Percentiles rank a stretch among this genome's conserved stretches.
phyloP scores from a whole-genome alignment of 768 basidiomycete species.

The Lentinus tigrinus region DNA sequence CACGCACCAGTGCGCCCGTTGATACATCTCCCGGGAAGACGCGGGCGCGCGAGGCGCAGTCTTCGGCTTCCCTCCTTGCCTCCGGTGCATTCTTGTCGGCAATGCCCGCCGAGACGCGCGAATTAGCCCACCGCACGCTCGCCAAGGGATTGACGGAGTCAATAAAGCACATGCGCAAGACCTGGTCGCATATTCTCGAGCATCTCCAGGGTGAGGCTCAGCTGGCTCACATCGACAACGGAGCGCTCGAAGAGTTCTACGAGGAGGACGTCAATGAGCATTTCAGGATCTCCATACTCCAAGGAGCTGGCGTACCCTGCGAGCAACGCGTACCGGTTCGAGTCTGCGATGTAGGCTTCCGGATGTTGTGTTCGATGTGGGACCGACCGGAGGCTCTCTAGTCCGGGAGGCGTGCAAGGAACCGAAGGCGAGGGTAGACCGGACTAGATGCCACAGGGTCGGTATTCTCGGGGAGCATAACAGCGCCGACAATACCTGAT shows the following conservation, averaged over 20 bases:
- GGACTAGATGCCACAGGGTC: neutral
- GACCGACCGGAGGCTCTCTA: neutral
- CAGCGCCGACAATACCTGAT: neutral
- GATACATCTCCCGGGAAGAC: conserved; percentile 31
- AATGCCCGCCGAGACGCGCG: conserved; percentile 38
- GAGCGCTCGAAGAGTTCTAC: conserved; percentile 6
- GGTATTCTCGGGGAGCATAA: neutral
- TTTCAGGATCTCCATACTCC: neutral
- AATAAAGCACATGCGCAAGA: neutral
- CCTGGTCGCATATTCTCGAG: conserved; percentile 1
- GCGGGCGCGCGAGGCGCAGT: conserved; percentile 38
- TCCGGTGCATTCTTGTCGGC: conserved; percentile 32
- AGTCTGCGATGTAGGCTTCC: conserved; percentile 2
- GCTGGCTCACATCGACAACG: conserved; percentile 4
- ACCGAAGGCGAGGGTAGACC: neutral
- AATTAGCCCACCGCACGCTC: conserved; percentile 7
- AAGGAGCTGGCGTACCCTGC: neutral
- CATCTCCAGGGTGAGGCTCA: conserved; percentile 12
- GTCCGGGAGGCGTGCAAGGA: neutral
- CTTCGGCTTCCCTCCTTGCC: conserved; percentile 37
- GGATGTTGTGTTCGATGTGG: neutral
- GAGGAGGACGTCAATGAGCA: conserved; percentile 8
- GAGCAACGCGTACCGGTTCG: neutral
- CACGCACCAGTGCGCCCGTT: neutral
- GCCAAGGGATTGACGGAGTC: neutral